These are phyloP conservation scores for Metarhizium guizhouense DNA, from an alignment of 2,329 filamentous ascomycete genomes.

Conservation along the genomic window DNA sequence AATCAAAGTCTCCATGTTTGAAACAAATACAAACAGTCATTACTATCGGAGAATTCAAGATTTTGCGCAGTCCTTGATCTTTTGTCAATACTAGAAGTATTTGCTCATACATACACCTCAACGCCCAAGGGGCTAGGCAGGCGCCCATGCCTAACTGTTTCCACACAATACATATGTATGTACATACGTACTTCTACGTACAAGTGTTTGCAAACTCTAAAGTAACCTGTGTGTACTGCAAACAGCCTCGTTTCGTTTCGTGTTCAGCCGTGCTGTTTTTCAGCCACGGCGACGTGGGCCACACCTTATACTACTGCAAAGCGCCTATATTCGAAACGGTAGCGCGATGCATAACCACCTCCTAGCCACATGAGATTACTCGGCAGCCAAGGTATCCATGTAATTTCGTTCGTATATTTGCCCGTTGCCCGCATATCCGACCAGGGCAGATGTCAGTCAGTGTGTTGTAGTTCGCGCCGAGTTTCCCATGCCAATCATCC, in stretches of 20 bases:
- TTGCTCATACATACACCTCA: not conserved
- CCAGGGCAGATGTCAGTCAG: not conserved
- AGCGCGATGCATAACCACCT: not conserved
- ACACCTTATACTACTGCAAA: not conserved
- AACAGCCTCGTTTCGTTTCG: not conserved
- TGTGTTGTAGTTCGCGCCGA: no score
- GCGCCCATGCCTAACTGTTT: not conserved
- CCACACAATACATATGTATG: not conserved
- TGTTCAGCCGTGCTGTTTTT: not conserved
- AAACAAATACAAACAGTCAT: no score
- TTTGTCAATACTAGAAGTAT: not conserved
- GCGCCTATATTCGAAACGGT: not conserved
- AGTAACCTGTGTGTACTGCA: not conserved
- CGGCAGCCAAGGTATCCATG: not conserved
- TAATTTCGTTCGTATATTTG: not conserved
- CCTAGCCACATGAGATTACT: not conserved
- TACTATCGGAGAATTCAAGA: not conserved
- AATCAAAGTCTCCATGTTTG: not conserved
- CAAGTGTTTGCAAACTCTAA: not conserved
- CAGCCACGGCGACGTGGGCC: not conserved
- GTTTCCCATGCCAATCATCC: not conserved
- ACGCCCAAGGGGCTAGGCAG: not conserved
- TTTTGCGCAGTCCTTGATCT: not conserved
- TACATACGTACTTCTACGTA: not conserved
- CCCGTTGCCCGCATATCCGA: not conserved